phyloP scores from a whole-genome alignment of 2,329 filamentous ascomycete species.

The Parascedosporium putredinis region DNA sequence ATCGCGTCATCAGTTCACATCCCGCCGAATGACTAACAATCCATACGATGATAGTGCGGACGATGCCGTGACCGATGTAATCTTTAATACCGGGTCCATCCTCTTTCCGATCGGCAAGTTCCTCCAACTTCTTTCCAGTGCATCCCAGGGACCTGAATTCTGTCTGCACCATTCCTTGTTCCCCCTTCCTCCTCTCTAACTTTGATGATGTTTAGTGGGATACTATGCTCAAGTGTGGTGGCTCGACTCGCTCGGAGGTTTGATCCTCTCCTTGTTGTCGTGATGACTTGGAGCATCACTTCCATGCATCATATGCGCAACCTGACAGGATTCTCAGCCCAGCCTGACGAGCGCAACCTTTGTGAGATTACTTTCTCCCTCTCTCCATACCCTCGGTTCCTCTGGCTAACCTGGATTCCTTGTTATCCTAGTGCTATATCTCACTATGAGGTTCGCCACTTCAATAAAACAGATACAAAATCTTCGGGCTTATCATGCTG shows the following conservation, averaged over 20 bases:
- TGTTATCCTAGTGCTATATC: constrained; percentile 68
- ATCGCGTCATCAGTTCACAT: constrained; percentile 11
- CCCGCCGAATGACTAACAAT: background rate
- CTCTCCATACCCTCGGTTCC: too few species aligned
- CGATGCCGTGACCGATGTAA: constrained; percentile 59
- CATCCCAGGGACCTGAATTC: too few species aligned
- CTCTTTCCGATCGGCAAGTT: constrained; percentile 46
- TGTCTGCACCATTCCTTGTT: too few species aligned
- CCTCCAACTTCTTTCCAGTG: background rate
- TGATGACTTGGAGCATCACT: constrained; percentile 67
- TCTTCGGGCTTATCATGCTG: constrained; percentile 73
- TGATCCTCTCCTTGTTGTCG: constrained; percentile 72
- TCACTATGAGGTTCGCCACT: constrained; percentile 88
- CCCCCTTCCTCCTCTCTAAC: background rate
- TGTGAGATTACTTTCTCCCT: constrained; percentile 23
- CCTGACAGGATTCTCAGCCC: constrained; percentile 66
- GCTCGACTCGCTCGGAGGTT: constrained; percentile 70
- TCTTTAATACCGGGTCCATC: constrained; percentile 86
- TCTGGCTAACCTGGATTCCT: too few species aligned
- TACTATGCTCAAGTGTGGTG: constrained; percentile 73
- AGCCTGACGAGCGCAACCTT: constrained; percentile 73
- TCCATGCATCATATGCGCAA: constrained; percentile 70
- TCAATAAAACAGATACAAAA: constrained; percentile 81
- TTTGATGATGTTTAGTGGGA: constrained; percentile 38
- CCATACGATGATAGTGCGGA: constrained; percentile 31